Conservation (phyloP, 2,329 filamentous ascomycete species). For the Botrytis medusae region DNA sequence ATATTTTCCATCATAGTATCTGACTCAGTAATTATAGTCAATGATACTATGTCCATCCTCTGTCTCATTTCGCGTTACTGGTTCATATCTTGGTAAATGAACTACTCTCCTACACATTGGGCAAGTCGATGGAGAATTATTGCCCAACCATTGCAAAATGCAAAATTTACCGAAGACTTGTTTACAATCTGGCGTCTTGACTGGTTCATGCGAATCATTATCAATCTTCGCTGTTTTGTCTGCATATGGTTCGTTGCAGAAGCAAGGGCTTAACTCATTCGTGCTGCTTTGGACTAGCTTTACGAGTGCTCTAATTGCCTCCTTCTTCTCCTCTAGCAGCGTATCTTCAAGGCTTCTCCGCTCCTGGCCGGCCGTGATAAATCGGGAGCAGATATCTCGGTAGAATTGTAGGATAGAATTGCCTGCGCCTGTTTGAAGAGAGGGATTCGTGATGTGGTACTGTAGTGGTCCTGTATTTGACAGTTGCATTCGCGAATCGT, state of each 20-base stretch:
- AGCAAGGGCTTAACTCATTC: neutral
- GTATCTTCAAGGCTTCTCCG: neutral
- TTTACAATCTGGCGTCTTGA: neutral
- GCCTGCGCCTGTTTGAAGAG: neutral
- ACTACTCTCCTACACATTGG: neutral
- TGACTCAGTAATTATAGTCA: neutral
- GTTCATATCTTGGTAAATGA: neutral
- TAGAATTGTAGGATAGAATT: too few relatives aligned
- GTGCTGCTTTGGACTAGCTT: too few relatives aligned
- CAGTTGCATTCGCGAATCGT: neutral
- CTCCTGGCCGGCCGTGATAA: neutral
- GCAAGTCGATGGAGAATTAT: neutral
- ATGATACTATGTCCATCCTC: neutral
- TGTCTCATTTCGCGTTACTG: neutral
- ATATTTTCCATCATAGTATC: accelerated
- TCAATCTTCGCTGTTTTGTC: neutral
- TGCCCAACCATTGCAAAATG: neutral
- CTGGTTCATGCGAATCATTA: neutral
- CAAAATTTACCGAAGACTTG: neutral
- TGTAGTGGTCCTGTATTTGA: neutral
- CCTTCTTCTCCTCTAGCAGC: neutral
- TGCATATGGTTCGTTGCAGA: neutral
- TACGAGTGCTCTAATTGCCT: neutral
- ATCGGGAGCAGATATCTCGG: too few relatives aligned
- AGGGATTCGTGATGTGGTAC: accelerated